Percentiles rank a stretch among this genome's conserved stretches.
Evolutionary conservation across 768 basidiomycete species (phyloP).

Genomic region (Tylopilus sp.): DNA sequence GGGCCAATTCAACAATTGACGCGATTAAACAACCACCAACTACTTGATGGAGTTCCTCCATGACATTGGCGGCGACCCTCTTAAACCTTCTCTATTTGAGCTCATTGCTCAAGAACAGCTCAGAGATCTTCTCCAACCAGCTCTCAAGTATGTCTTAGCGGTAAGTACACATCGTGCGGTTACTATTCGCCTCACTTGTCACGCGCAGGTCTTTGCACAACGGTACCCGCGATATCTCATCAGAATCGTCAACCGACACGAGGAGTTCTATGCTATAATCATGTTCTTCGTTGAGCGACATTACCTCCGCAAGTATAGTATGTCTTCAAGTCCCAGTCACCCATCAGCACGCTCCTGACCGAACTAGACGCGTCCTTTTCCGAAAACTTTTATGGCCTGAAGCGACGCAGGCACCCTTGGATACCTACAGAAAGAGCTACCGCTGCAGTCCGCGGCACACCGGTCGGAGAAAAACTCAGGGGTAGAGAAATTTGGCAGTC

Average conservation of each 20-base stretch:
- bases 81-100: slow-evolving; percentile 85
- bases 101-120: slow-evolving; percentile 93
- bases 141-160: slow-evolving; percentile 89
- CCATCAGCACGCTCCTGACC: not conserved
- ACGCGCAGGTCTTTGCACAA: slow-evolving; percentile 86
- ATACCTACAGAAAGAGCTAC: slow-evolving; percentile 66
- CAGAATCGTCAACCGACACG: slow-evolving; percentile 88
- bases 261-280: slow-evolving; percentile 89
- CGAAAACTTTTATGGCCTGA: slow-evolving; percentile 94
- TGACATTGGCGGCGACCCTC: slow-evolving; percentile 65
- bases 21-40: not conserved
- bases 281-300: slow-evolving; percentile 90
- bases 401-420: slow-evolving; percentile 68
- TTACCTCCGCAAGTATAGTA: slow-evolving; percentile 85
- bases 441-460: slow-evolving; percentile 64
- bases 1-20: not conserved
- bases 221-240: slow-evolving; percentile 90
- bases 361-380: slow-evolving; percentile 84
- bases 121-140: slow-evolving; percentile 87
- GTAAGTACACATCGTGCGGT: slow-evolving; percentile 44
- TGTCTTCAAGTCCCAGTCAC: slow-evolving; percentile 21
- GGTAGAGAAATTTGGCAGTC: slow-evolving; percentile 70
- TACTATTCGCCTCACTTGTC: not conserved
- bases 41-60: slow-evolving; percentile 81
- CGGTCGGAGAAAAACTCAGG: slow-evolving; percentile 63